phyloP scores from a whole-genome alignment of 2,329 filamentous ascomycete genomes.

The Seiridium unicorne region DNA sequence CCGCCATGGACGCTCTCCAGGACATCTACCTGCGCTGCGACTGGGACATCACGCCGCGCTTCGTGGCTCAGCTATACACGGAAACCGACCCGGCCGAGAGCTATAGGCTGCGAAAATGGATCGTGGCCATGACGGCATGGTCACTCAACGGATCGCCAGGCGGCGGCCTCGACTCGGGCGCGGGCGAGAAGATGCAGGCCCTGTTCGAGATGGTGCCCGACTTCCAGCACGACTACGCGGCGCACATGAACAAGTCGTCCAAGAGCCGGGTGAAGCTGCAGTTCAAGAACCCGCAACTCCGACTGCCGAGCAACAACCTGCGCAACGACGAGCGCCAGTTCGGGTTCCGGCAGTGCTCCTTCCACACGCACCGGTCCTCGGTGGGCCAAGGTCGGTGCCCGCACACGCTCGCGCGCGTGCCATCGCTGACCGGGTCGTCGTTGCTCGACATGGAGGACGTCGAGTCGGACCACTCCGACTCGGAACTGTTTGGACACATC shows the following conservation, averaged over 20 bases:
- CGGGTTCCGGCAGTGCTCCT: constrained; percentile 61
- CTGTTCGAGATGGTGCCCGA: constrained; percentile 44
- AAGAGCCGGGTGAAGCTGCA: constrained; percentile 48
- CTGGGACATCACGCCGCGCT: constrained; percentile 54
- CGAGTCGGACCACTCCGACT: background rate
- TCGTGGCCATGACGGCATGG: constrained; percentile 61
- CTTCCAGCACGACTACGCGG: constrained; percentile 48
- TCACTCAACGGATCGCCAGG: constrained; percentile 46
- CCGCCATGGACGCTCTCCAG: constrained; percentile 57
- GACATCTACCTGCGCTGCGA: constrained; percentile 58
- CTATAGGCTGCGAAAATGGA: constrained; percentile 56
- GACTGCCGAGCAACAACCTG: constrained; percentile 54
- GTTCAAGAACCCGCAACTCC: constrained; percentile 60
- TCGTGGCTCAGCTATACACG: constrained; percentile 53
- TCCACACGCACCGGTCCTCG: constrained; percentile 55
- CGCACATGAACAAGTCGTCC: constrained; percentile 52
- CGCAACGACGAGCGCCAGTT: constrained; percentile 56
- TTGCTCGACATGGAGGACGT: constrained; percentile 2
- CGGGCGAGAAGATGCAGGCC: constrained; percentile 35
- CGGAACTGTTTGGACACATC: background rate
- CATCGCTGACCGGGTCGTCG: background rate
- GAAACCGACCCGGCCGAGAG: constrained; percentile 48
- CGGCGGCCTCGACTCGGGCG: constrained; percentile 28
- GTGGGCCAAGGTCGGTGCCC: constrained; percentile 56
- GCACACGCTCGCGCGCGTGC: constrained; percentile 25